Conservation (phyloP, 140 eudicot species). For the Stevia rebaudiana region DNA sequence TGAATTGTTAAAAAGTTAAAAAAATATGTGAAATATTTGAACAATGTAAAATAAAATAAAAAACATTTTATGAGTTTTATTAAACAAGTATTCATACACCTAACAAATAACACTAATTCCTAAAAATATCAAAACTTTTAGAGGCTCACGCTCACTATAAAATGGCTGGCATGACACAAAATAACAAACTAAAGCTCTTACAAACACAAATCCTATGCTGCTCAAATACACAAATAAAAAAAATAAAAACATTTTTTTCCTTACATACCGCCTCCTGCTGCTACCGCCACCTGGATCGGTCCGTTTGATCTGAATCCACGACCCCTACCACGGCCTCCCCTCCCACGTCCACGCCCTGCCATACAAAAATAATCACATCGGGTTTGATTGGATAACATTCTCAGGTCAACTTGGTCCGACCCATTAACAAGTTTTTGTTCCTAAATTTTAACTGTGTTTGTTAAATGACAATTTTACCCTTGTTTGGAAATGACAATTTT, state of each 20-base stretch:
- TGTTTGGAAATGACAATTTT: too few relatives aligned
- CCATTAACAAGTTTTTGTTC: too few relatives aligned
- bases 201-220: neutral
- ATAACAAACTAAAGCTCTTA: neutral
- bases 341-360: slow-evolving; percentile 77
- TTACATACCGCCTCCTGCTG: slow-evolving; percentile 35
- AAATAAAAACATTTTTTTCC: slow-evolving; percentile 10
- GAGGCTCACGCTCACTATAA: slow-evolving; percentile 4
- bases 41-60: too few relatives aligned
- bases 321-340: slow-evolving; percentile 69
- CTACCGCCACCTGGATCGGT: slow-evolving; percentile 34
- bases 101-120: neutral
- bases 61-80: neutral
- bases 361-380: too few relatives aligned
- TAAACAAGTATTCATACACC: neutral
- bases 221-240: slow-evolving; percentile 8
- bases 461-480: too few relatives aligned
- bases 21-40: too few relatives aligned
- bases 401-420: too few relatives aligned
- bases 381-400: too few relatives aligned
- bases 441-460: too few relatives aligned
- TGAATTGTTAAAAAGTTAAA: too few relatives aligned
- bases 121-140: neutral
- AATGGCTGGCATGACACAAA: neutral
- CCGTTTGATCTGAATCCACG: slow-evolving; percentile 59